phyloP scores from a whole-genome alignment of 2,329 filamentous ascomycete genomes.

The Scleromitrula shiraiana region DNA sequence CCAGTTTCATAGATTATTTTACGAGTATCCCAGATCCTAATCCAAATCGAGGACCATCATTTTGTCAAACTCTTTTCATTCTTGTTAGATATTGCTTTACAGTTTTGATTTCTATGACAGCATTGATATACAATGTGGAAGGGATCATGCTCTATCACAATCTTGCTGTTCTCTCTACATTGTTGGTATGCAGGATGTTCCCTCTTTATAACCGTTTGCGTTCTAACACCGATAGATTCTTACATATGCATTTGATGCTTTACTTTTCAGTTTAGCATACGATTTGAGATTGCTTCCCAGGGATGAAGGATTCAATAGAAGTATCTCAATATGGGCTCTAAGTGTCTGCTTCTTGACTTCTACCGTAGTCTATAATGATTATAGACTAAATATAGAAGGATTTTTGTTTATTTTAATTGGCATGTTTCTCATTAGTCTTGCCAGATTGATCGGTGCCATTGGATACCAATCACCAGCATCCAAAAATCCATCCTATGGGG shows the following conservation, averaged over 20 bases:
- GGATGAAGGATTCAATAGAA: constrained; percentile 11
- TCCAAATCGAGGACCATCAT: not conserved
- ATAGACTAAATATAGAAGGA: constrained; percentile 17
- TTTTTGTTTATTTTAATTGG: constrained; percentile 15
- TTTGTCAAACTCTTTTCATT: not conserved
- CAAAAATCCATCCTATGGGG: constrained; percentile 15
- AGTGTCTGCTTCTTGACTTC: constrained; percentile 12
- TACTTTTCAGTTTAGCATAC: constrained; percentile 19
- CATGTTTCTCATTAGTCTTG: constrained; percentile 19
- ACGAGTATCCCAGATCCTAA: constrained; percentile 1
- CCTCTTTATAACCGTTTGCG: not conserved
- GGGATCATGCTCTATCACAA: constrained; percentile 21
- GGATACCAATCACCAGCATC: constrained; percentile 15
- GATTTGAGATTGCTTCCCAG: constrained; percentile 11
- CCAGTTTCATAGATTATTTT: constrained; percentile 11
- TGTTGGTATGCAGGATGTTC: constrained; percentile 17
- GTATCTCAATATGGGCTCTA: constrained; percentile 14
- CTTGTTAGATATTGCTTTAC: not conserved
- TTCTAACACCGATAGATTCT: constrained; percentile 20
- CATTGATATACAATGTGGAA: constrained; percentile 8
- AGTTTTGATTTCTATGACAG: constrained; percentile 1
- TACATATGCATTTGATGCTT: constrained; percentile 24
- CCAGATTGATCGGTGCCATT: constrained; percentile 18
- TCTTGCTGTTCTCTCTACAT: constrained; percentile 22
- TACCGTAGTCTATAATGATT: constrained; percentile 18